These are phyloP conservation scores for Penicillium sp. DNA, from an alignment of 2,329 filamentous ascomycete species.

Conservation along the genomic window DNA sequence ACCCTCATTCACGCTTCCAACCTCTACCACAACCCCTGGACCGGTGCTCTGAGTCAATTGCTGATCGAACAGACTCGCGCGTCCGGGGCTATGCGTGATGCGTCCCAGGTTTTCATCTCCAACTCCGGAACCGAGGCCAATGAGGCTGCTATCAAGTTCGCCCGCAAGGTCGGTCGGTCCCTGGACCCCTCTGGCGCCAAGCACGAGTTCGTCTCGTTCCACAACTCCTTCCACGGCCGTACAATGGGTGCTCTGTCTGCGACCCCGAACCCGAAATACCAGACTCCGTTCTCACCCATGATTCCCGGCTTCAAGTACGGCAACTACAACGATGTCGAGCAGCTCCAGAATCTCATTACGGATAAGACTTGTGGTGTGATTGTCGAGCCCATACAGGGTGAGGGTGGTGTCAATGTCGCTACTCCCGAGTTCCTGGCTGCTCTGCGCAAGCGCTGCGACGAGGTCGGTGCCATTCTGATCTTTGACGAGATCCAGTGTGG, in stretches of 20 bases:
- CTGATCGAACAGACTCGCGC: conserved; percentile 75
- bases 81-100: conserved; percentile 76
- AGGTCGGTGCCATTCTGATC: conserved; percentile 82
- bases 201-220: conserved; percentile 81
- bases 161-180: conserved; percentile 80
- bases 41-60: conserved; percentile 77
- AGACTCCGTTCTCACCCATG: conserved; percentile 92
- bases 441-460: conserved; percentile 75
- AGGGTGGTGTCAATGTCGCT: conserved; percentile 85
- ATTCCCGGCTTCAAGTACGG: conserved; percentile 87
- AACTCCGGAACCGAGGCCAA: conserved; percentile 97
- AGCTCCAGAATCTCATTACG: conserved; percentile 68
- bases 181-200: conserved; percentile 67
- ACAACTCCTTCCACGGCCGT: conserved; percentile 88
- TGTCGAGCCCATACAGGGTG: conserved; percentile 94
- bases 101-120: conserved; percentile 78
- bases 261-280: conserved; percentile 96
- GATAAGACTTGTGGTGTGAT: conserved; percentile 89
- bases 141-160: conserved; percentile 95
- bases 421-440: conserved; percentile 76
- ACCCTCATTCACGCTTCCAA: conserved; percentile 90
- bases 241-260: conserved; percentile 95
- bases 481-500: conserved; percentile 98
- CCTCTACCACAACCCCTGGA: conserved; percentile 96
- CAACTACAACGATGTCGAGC: conserved; percentile 73